These are phyloP conservation scores for Penicillium freii DNA, from an alignment of 2,329 filamentous ascomycete species.

Conservation along the genomic window DNA sequence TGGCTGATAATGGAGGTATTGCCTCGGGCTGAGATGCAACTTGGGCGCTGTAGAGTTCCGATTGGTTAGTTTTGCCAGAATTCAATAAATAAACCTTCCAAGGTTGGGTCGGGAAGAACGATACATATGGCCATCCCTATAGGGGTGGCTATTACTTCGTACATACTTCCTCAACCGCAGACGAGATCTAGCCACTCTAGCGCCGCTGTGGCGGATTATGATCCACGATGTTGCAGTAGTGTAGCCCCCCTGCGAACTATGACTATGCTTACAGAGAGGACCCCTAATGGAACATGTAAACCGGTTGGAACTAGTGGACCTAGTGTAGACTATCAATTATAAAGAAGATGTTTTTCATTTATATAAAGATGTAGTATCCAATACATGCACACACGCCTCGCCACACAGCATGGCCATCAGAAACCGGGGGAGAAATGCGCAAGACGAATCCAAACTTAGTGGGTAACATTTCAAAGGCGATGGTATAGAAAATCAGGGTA, in stretches of 20 bases:
- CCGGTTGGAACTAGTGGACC: not conserved
- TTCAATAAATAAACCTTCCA: not conserved
- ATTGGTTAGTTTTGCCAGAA: not conserved
- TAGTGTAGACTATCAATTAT: not conserved
- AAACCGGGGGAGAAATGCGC: constrained; percentile 5
- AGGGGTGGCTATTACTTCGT: not conserved
- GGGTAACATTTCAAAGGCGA: constrained; percentile 13
- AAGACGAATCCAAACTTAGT: constrained; percentile 11
- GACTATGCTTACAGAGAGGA: not conserved
- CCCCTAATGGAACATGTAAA: not conserved
- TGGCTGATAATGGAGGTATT: constrained; percentile 1
- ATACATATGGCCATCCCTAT: not conserved
- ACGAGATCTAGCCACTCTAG: constrained; percentile 4
- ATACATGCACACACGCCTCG: constrained; percentile 5
- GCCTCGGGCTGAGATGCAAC: constrained; percentile 5
- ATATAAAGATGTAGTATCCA: constrained; percentile 3
- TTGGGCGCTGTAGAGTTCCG: constrained; percentile 1
- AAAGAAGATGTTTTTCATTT: not conserved
- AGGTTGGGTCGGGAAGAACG: not conserved
- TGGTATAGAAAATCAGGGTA: constrained; percentile 27
- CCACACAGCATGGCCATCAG: constrained; percentile 5
- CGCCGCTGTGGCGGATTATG: constrained; percentile 2
- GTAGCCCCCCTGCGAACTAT: not conserved
- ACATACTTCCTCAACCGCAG: not conserved
- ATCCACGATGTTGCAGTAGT: not conserved